Conservation (phyloP, 345 rosid genomes). For the Eutrema yunnanense region DNA sequence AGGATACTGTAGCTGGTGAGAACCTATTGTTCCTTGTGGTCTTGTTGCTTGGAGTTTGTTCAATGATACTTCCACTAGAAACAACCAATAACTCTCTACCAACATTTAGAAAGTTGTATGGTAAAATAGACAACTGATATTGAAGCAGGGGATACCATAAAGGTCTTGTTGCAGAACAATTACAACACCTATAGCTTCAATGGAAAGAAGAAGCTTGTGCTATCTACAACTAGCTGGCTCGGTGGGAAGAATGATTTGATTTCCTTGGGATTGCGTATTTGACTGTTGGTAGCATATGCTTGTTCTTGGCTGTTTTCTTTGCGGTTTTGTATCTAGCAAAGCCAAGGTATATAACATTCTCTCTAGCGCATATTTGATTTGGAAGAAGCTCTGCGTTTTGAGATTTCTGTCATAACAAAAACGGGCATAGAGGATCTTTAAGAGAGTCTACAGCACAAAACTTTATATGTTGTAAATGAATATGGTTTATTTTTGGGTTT, state of each 20-base stretch:
- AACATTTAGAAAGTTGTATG: constrained; percentile 83
- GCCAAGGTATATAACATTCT: constrained; percentile 49
- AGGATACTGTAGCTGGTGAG: constrained; percentile 26
- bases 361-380: neutral
- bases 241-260: constrained; percentile 36
- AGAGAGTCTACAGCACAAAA: neutral
- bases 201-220: constrained; percentile 90
- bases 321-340: constrained; percentile 60
- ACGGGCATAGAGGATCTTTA: neutral
- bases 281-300: constrained; percentile 73
- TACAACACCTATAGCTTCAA: constrained; percentile 83
- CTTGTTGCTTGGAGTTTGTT: constrained; percentile 96
- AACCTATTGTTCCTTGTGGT: constrained; percentile 74
- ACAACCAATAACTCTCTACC: constrained; percentile 45
- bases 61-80: constrained; percentile 70
- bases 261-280: constrained; percentile 86
- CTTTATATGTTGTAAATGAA: neutral
- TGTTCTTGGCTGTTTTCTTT: constrained; percentile 72
- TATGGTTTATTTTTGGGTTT: neutral
- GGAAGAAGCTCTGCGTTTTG: neutral
- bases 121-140: constrained; percentile 78
- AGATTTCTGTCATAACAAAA: neutral
- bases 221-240: constrained; percentile 90
- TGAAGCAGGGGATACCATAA: constrained; percentile 40
- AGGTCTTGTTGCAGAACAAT: constrained; percentile 45